A percentile compares a stretch with the other conserved stretches of the same genome.
These are phyloP conservation scores for Zygosaccharomyces siamensis DNA, from an alignment of 805 yeast species.

Conservation along the genomic window DNA sequence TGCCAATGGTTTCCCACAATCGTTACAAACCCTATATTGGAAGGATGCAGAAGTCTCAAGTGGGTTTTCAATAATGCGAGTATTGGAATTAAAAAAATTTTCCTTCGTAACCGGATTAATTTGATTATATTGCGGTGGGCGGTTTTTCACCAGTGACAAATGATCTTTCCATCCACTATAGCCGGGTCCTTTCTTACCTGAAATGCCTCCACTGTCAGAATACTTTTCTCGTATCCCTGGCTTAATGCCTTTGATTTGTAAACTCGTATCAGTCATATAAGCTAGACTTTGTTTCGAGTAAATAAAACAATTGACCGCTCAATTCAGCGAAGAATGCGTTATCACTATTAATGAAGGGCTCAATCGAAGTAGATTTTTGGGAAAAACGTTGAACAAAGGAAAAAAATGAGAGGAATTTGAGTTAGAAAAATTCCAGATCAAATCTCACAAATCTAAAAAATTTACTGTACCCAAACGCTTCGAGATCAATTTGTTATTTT, in stretches of 20 bases:
- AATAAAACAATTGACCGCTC: background rate
- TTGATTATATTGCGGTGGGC: slow-evolving; percentile 15
- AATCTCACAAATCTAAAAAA: background rate
- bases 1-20: slow-evolving; percentile 32
- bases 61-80: slow-evolving; percentile 21
- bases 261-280: slow-evolving; percentile 17
- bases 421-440: background rate
- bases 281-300: background rate
- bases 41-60: slow-evolving; percentile 15
- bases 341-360: background rate
- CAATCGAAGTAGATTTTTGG: background rate
- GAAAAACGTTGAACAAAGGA: background rate
- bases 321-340: slow-evolving; percentile 1
- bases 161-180: slow-evolving; percentile 25
- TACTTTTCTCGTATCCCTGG: slow-evolving; percentile 13
- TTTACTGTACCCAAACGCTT: background rate
- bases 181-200: slow-evolving; percentile 4
- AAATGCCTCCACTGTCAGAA: slow-evolving; percentile 4
- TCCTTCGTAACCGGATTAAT: slow-evolving; percentile 14
- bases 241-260: slow-evolving; percentile 16
- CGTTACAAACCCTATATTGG: slow-evolving; percentile 31
- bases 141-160: slow-evolving; percentile 17
- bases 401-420: background rate
- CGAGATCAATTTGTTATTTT: background rate
- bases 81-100: slow-evolving; percentile 23